Base-by-base conservation (phyloP, 169 alveolate genomes). In the Plasmodium berghei region DNA sequence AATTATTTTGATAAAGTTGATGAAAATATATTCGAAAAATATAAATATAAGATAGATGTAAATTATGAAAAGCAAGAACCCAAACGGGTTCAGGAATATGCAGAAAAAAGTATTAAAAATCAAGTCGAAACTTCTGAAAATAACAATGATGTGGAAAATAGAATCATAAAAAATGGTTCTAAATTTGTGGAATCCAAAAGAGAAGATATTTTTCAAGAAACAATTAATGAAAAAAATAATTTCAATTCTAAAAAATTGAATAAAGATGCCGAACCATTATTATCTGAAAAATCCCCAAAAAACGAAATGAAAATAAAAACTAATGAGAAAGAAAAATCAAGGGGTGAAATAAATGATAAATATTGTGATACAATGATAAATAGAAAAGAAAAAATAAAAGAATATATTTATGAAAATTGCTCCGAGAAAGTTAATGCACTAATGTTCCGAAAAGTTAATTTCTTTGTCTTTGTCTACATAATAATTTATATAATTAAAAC, bases 371-470 rank as follows among this genome's bases (percentile, higher is more conserved):
- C 6, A 3, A 9, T 4, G 5, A 52, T 16, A 52, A 16, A 52
- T 52, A 16, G 20, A 3, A 52, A 8, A 6, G 22, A 24, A n/a
- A 75, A 62, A 42, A 28, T 75, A 26, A 75, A 75, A 12, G 88
- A 75, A n/a, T 75, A 75, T 18, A 62, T 75, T 20, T 75, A 75
- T 49, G 88, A 49, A 26, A 46, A 75, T 0, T 75, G 55, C 4
- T 40, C 22, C 16, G 88, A 75, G 8, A 75, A 63, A 34, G 49
- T 62, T 26, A 62, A 75, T 48, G 70, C 75, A 14, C 62, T 75
- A 22, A 75, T 75, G 88, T 75, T 62, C 28, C 62, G 88, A 75
- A 75, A 52, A 42, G 88, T 75, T 1, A 75, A 75, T 10, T 75
- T 75, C 34, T 75, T 75, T 56, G 58, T 75, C 52, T 75, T 75